Percentiles rank a stretch among this genome's conserved stretches.
These are phyloP conservation scores for Cymbidium sinense DNA, from an alignment of 106 monocot genomes.

Conservation along the genomic window DNA sequence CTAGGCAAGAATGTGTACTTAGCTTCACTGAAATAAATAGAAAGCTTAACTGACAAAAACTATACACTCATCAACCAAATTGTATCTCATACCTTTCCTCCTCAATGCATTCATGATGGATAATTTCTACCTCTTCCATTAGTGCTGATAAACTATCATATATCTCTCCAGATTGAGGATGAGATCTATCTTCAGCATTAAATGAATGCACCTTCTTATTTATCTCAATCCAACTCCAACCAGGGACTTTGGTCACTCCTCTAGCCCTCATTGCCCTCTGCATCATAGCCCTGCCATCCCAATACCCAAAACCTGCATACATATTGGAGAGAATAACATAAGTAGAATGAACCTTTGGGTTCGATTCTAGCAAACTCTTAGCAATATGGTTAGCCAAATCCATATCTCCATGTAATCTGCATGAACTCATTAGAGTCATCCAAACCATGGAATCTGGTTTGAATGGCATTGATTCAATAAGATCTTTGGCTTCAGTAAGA, in stretches of 20 bases:
- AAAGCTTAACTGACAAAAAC: no score
- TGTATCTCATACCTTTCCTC: not conserved
- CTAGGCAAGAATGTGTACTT: no score
- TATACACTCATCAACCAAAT: no score
- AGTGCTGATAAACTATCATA: constrained; percentile 34
- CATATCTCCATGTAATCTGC: constrained; percentile 61
- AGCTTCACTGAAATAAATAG: no score
- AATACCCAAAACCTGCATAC: constrained; percentile 44
- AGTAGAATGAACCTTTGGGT: constrained; percentile 45
- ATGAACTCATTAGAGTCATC: constrained; percentile 69
- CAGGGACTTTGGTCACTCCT: constrained; percentile 69
- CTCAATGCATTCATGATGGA: not conserved
- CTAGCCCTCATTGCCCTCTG: constrained; percentile 66
- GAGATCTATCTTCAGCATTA: constrained; percentile 75
- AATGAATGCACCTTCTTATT: constrained; percentile 66
- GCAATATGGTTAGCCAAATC: constrained; percentile 47
- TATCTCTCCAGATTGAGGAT: constrained; percentile 41
- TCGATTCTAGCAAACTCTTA: constrained; percentile 25
- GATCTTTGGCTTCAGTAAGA: constrained; percentile 39
- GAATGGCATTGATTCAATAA: constrained; percentile 66
- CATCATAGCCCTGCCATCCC: constrained; percentile 52
- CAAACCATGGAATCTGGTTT: constrained; percentile 65
- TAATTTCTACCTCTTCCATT: constrained; percentile 26
- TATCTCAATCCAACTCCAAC: constrained; percentile 93
- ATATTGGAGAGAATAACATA: constrained; percentile 64